Evolutionary conservation across 78 protist species (phyloP).

Genomic region (Speleostelium caveatum): DNA sequence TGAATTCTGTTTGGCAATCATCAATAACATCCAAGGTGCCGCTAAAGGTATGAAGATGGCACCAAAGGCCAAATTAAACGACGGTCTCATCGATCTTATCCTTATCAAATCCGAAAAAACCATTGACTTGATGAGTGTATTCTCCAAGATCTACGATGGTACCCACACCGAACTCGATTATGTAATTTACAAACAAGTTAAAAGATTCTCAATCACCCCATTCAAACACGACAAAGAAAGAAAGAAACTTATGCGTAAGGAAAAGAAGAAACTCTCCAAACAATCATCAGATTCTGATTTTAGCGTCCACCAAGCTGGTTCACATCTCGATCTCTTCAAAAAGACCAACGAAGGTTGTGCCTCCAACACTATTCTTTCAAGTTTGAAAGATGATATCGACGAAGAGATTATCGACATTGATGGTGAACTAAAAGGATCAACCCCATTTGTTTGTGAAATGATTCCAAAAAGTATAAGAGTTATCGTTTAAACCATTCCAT

Average conservation of each 20-base stretch:
- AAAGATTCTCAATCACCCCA: constrained; percentile 45
- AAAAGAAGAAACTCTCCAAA: constrained; percentile 38
- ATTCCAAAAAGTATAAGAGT: constrained; percentile 35
- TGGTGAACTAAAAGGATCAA: constrained; percentile 57
- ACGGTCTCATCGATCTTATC: constrained; percentile 66
- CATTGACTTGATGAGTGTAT: constrained; percentile 42
- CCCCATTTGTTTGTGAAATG: constrained; percentile 63
- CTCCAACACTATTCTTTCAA: constrained; percentile 13
- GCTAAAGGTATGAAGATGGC: constrained; percentile 79
- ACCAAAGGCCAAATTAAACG: constrained; percentile 63
- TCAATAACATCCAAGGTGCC: constrained; percentile 59
- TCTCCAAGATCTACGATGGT: constrained; percentile 64
- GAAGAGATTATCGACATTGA: constrained; percentile 64
- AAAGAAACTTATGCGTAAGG: constrained; percentile 33
- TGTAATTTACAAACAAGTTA: constrained; percentile 57
- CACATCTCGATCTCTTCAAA: constrained; percentile 16
- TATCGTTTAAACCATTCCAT: background rate
- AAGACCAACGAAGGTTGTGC: constrained; percentile 12
- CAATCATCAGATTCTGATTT: background rate
- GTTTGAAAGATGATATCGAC: constrained; percentile 23
- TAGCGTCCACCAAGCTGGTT: background rate
- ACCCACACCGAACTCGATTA: constrained; percentile 54
- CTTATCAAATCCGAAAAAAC: constrained; percentile 38
- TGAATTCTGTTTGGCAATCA: constrained; percentile 47
- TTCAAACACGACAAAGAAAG: constrained; percentile 49